Base-by-base conservation (phyloP, 2,329 filamentous ascomycete species). In the Trichoderma sp. region DNA sequence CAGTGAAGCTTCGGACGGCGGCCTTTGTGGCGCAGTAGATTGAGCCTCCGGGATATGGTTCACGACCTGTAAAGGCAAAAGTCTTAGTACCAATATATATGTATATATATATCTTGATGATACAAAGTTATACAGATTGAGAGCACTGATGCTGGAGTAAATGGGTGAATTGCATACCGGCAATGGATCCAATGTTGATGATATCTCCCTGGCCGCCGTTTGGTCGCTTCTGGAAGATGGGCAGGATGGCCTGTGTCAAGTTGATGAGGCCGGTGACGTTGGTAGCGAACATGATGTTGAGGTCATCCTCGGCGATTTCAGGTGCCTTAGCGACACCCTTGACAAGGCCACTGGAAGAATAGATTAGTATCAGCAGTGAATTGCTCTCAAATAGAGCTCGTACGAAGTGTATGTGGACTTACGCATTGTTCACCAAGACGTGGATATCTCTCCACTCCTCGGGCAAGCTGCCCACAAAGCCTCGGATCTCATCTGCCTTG, bases 1-100 rank as follows among this genome's bases (percentile, higher is more conserved):
- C 93, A 0, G 92, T 94, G 81, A 97, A 97, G 73, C 86, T 91
- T 74, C 91, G 88, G 68, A 97, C 91, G 1, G 94, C 94, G 24
- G 94, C 93, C 82, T 97, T 97, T 70, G 92, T 94, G 1, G 94
- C 93, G 79, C 94, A 97, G 85, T 97, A 97, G 77, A 97, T 96
- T 78, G 90, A 89, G 32, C 94, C 94, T 60, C 93, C 93, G 1
- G 89, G 84, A 79, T 97, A 97, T 13, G 92, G 87, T 74, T 97
- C 94, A 55, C 94, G 87, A 34, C 93, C 80, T 79, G 30, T n/a
- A 24, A 43, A 30, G 39, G 28, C 3, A 34, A 55, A 8, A 2
- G 54, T 18, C 58, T 66, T 26, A 59, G 55, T 16, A 58, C n/a
- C 18, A 26, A 4, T 1, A n/a, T n/a, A n/a, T n/a, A n/a, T n/a